phyloP scores from a whole-genome alignment of 2,329 filamentous ascomycete species.

The Rhexocercosporidium sp. region DNA sequence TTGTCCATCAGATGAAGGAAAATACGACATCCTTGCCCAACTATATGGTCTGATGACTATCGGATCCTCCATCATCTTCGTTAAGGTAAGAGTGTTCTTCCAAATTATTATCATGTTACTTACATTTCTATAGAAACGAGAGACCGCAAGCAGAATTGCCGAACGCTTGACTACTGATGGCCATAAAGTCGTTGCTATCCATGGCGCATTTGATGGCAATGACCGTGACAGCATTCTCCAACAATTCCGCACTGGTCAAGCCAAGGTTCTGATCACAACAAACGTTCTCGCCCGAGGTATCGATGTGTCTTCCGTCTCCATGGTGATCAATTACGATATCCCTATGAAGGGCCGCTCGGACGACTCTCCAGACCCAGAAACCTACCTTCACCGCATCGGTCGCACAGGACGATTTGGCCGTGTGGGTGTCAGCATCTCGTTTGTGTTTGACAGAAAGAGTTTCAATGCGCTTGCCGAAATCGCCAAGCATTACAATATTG shows the following conservation, averaged over 20 bases:
- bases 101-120: background rate
- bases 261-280: slow-evolving; percentile 97
- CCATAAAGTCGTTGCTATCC: slow-evolving; percentile 88
- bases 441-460: slow-evolving; percentile 85
- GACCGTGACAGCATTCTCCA: slow-evolving; percentile 86
- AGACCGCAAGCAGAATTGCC: slow-evolving; percentile 85
- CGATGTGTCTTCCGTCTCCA: slow-evolving; percentile 89
- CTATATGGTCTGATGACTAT: slow-evolving; percentile 97
- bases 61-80: slow-evolving; percentile 97
- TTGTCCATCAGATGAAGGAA: slow-evolving; percentile 79
- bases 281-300: slow-evolving; percentile 97
- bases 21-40: slow-evolving; percentile 87
- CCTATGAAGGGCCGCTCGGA: slow-evolving; percentile 79
- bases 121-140: slow-evolving; percentile 69
- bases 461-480: slow-evolving; percentile 83
- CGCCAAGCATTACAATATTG: slow-evolving; percentile 77
- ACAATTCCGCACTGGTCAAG: slow-evolving; percentile 82
- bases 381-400: slow-evolving; percentile 96
- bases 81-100: slow-evolving; percentile 64
- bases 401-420: slow-evolving; percentile 96
- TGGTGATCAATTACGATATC: slow-evolving; percentile 98
- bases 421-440: slow-evolving; percentile 93
- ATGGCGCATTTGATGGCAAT: slow-evolving; percentile 82
- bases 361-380: slow-evolving; percentile 86
- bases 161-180: slow-evolving; percentile 85